These are phyloP conservation scores for Ilex asprella DNA, from an alignment of 257 asterid genomes.

Conservation along the genomic window DNA sequence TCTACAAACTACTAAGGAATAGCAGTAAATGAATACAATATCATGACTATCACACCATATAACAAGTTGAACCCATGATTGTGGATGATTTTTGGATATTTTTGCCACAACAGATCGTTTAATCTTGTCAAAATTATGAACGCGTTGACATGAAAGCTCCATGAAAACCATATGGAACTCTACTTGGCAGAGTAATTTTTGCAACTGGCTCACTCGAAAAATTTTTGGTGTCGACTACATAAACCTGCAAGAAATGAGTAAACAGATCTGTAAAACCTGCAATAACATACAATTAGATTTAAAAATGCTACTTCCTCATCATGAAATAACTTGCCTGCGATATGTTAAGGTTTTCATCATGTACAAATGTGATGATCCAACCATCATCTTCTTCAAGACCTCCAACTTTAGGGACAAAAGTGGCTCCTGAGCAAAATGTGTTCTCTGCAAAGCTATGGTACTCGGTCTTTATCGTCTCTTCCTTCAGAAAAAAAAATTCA, in stretches of 20 bases:
- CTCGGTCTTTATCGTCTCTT: slow-evolving; percentile 23
- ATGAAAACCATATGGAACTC: slow-evolving; percentile 77
- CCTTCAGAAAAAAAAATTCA: neutral
- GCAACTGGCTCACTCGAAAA: slow-evolving; percentile 35
- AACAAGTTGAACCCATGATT: too few species aligned
- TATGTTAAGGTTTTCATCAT: slow-evolving; percentile 32
- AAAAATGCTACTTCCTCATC: too few species aligned
- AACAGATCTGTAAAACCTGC: too few species aligned
- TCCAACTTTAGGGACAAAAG: slow-evolving; percentile 35
- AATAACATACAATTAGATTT: too few species aligned
- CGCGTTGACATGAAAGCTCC: slow-evolving; percentile 28
- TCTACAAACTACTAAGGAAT: too few species aligned
- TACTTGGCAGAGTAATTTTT: slow-evolving; percentile 33
- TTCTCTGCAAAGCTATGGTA: slow-evolving; percentile 39
- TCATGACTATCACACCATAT: too few species aligned
- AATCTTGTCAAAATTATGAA: too few species aligned
- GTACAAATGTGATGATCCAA: slow-evolving; percentile 52
- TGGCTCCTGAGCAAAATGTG: slow-evolving; percentile 56
- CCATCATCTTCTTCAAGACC: slow-evolving; percentile 50
- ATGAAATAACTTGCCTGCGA: slow-evolving; percentile 38
- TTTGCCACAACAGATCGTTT: too few species aligned
- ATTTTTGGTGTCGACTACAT: slow-evolving; percentile 42
- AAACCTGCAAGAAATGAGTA: too few species aligned
- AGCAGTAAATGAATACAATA: too few species aligned
- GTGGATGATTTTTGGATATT: too few species aligned